These are phyloP conservation scores for Hamamelis virginiana DNA, from an alignment of 164 flowering plant genomes.

Conservation along the genomic window DNA sequence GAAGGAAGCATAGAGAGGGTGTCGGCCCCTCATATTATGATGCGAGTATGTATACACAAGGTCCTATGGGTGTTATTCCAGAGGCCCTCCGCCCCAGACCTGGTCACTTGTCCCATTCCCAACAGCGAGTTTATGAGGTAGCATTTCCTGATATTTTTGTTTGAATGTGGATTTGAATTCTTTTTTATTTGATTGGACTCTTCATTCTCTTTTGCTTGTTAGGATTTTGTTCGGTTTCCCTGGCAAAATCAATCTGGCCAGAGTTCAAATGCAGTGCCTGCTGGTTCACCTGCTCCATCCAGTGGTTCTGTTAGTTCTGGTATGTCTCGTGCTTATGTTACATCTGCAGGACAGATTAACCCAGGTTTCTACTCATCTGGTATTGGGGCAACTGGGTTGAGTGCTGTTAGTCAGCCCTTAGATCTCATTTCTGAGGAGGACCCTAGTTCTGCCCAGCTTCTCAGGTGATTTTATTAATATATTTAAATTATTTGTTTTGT, in stretches of 20 bases:
- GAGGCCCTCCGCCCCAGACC: slow-evolving; percentile 95
- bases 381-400: slow-evolving; percentile 23
- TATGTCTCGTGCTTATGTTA: slow-evolving; percentile 45
- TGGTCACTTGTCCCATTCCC: slow-evolving; percentile 78
- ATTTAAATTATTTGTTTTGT: background rate
- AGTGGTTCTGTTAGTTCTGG: slow-evolving; percentile 37
- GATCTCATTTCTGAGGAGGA: slow-evolving; percentile 74
- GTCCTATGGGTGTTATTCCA: slow-evolving; percentile 69
- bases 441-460: slow-evolving; percentile 38
- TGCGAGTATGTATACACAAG: slow-evolving; percentile 63
- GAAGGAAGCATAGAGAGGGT: slow-evolving; percentile 88
- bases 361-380: slow-evolving; percentile 48
- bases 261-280: slow-evolving; percentile 49
- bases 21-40: slow-evolving; percentile 69
- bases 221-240: slow-evolving; percentile 94
- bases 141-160: background rate
- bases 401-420: slow-evolving; percentile 47
- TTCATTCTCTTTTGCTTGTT: background rate
- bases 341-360: slow-evolving; percentile 52
- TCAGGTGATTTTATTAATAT: slow-evolving; percentile 43
- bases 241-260: slow-evolving; percentile 88
- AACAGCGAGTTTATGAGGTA: slow-evolving; percentile 98
- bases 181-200: background rate
- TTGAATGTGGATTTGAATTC: background rate
- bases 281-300: slow-evolving; percentile 44